These are phyloP conservation scores for Pterocarpus santalinus DNA, from an alignment of 306 rosid species.

Conservation along the genomic window DNA sequence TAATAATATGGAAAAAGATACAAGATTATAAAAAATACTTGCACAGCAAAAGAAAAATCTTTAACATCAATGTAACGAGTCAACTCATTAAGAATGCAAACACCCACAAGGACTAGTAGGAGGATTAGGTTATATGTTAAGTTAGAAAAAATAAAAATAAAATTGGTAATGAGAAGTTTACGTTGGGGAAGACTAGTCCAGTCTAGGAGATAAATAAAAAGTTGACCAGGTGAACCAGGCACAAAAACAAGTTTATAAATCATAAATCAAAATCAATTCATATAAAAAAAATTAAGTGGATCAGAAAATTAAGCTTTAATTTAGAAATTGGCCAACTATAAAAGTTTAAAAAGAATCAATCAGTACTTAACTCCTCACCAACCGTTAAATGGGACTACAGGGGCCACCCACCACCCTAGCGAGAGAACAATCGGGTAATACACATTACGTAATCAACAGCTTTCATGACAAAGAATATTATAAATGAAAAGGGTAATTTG, in stretches of 20 bases:
- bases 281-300: not conserved
- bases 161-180: too few species aligned
- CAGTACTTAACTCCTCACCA: not conserved
- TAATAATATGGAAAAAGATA: too few species aligned
- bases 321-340: not conserved
- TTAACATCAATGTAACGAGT: too few species aligned
- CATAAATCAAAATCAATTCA: not conserved
- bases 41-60: too few species aligned
- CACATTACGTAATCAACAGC: not conserved
- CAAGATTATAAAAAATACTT: too few species aligned
- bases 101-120: too few species aligned
- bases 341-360: not conserved
- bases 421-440: not conserved
- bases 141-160: too few species aligned
- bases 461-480: not conserved
- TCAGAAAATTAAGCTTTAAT: not conserved
- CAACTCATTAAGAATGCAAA: too few species aligned
- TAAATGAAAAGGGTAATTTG: not conserved
- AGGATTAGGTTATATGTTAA: not conserved
- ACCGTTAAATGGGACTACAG: not conserved
- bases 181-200: too few species aligned
- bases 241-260: too few species aligned
- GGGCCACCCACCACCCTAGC: not conserved
- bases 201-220: too few species aligned
- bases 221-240: too few species aligned